A percentile compares a stretch with the other conserved stretches of the same genome.
phyloP scores from a whole-genome alignment of 108 stramenopile species.

The Cyclotella sp. region DNA sequence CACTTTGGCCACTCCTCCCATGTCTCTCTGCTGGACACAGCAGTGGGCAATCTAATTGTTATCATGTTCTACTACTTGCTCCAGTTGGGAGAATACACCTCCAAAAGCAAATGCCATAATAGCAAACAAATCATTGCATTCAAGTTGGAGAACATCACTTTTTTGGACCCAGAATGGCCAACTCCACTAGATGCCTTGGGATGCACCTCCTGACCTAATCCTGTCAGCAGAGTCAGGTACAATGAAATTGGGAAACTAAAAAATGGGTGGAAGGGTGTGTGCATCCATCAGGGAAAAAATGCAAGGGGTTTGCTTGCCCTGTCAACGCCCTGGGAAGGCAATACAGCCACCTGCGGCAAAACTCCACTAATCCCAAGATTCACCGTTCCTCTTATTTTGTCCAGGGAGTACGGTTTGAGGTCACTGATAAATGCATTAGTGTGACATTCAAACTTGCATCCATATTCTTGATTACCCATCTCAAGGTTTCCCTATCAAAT shows the following conservation, averaged over 20 bases:
- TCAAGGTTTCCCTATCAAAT: conserved; percentile 5
- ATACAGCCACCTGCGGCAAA: not conserved
- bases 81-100: conserved; percentile 17
- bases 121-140: conserved; percentile 2
- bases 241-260: conserved; percentile 9
- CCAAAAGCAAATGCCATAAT: not conserved
- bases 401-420: not conserved
- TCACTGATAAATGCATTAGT: not conserved
- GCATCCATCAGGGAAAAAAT: conserved; percentile 3
- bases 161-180: not conserved
- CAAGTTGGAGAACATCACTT: conserved; percentile 1
- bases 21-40: not conserved
- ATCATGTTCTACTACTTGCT: conserved; percentile 17
- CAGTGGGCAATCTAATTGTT: not conserved
- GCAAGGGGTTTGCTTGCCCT: not conserved
- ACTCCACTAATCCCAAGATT: not conserved
- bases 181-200: not conserved
- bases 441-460: conserved; percentile 5
- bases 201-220: not conserved
- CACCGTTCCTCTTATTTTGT: not conserved
- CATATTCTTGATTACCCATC: not conserved
- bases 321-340: conserved; percentile 1
- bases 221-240: not conserved
- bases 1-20: too few species aligned
- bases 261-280: conserved; percentile 22